phyloP scores from a whole-genome alignment of 768 basidiomycete species.

The Cyclocybe cylindracea region DNA sequence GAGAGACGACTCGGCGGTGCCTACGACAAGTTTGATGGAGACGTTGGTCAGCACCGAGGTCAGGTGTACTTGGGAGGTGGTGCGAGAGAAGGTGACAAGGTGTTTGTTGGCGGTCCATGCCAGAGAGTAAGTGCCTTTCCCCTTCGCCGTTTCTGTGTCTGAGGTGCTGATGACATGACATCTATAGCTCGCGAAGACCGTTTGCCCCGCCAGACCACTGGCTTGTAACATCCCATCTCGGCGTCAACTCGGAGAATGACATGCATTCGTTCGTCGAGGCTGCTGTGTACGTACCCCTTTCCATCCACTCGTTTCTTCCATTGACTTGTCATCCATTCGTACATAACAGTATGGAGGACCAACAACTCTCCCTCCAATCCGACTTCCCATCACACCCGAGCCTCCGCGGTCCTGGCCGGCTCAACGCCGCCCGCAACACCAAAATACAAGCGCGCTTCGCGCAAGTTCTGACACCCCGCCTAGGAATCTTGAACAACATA shows the following conservation, averaged over 20 bases:
- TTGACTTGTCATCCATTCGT: background rate
- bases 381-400: background rate
- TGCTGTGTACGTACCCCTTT: slow-evolving; percentile 58
- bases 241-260: slow-evolving; percentile 17
- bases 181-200: slow-evolving; percentile 70
- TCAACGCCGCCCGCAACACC: slow-evolving; percentile 56
- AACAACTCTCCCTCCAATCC: slow-evolving; percentile 5
- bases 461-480: slow-evolving; percentile 70
- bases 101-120: slow-evolving; percentile 84
- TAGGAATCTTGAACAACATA: slow-evolving; percentile 92
- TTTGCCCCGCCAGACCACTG: slow-evolving; percentile 88
- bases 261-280: slow-evolving; percentile 78
- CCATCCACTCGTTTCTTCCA: background rate
- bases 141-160: background rate
- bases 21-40: slow-evolving; percentile 11
- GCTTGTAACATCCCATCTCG: slow-evolving; percentile 57
- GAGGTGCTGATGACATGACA: background rate
- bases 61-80: slow-evolving; percentile 62
- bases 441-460: slow-evolving; percentile 41
- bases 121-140: slow-evolving; percentile 66
- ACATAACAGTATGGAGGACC: slow-evolving; percentile 10
- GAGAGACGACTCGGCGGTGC: slow-evolving; percentile 38
- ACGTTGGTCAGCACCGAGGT: slow-evolving; percentile 30
- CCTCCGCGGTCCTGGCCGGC: slow-evolving; percentile 3
- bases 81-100: slow-evolving; percentile 73